These are phyloP conservation scores for Colletotrichum somersetense DNA, from an alignment of 2,329 filamentous ascomycete species.

Conservation along the genomic window DNA sequence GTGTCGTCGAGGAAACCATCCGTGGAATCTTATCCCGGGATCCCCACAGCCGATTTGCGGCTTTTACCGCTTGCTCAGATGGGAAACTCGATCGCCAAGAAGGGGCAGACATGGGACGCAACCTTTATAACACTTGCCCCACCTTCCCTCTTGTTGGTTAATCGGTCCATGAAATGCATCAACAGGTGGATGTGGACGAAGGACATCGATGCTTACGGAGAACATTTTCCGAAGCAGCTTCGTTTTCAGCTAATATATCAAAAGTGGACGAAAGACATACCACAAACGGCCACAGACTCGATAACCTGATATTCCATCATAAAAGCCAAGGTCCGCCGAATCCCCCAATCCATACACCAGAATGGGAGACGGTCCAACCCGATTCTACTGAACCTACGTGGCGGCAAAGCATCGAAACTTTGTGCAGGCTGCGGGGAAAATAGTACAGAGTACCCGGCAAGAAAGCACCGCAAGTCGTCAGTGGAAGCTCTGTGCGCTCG, in stretches of 20 bases:
- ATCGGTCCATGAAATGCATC: background rate
- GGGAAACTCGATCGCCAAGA: too few relatives aligned
- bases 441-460: background rate
- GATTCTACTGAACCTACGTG: too few relatives aligned
- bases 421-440: background rate
- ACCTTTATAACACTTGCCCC: background rate
- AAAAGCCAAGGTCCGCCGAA: background rate
- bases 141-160: background rate
- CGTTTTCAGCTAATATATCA: background rate
- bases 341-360: background rate
- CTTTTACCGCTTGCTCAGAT: conserved; percentile 48
- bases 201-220: background rate
- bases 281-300: background rate
- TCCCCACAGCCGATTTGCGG: conserved; percentile 60
- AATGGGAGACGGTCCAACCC: background rate
- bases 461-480: background rate
- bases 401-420: background rate
- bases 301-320: too few relatives aligned
- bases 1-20: conserved; percentile 77
- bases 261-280: background rate
- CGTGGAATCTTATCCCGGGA: conserved; percentile 65
- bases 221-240: background rate
- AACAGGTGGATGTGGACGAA: background rate
- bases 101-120: background rate
- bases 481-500: background rate